Evolutionary conservation across 441 rosid species (phyloP).

Genomic region (Arabidopsis lyrata): DNA sequence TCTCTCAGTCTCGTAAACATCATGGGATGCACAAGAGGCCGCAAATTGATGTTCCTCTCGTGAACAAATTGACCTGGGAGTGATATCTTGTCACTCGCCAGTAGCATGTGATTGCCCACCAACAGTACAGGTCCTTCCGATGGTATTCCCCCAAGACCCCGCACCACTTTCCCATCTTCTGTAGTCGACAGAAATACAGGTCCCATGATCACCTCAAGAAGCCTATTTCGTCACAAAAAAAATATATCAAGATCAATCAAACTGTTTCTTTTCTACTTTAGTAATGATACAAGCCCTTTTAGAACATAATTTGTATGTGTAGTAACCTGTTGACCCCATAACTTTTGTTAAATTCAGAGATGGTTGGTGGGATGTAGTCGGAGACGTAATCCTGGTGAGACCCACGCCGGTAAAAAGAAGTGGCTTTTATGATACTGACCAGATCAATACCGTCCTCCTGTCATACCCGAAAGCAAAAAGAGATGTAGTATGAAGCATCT

Average conservation of each 20-base stretch:
- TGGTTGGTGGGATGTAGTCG: slow-evolving; percentile 76
- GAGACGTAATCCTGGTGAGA: slow-evolving; percentile 56
- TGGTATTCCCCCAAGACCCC: slow-evolving; percentile 82
- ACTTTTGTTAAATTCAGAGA: slow-evolving; percentile 56
- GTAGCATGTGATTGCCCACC: slow-evolving; percentile 85
- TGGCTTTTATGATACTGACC: slow-evolving; percentile 66
- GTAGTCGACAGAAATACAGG: slow-evolving; percentile 87
- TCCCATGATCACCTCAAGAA: slow-evolving; percentile 49
- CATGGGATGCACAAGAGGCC: slow-evolving; percentile 84
- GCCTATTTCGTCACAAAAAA: slow-evolving; percentile 51
- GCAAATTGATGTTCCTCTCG: slow-evolving; percentile 73
- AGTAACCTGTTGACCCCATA: slow-evolving; percentile 61
- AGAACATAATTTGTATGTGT: slow-evolving; percentile 19
- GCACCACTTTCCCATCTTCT: slow-evolving; percentile 75
- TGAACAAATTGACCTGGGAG: slow-evolving; percentile 53
- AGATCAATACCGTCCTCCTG: slow-evolving; percentile 86
- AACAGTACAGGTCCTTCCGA: slow-evolving; percentile 83
- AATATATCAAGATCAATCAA: slow-evolving; percentile 15
- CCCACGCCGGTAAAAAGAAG: slow-evolving; percentile 78
- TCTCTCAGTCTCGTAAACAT: slow-evolving; percentile 57
- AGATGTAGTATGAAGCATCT: slow-evolving; percentile 19
- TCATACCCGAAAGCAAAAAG: slow-evolving; percentile 28
- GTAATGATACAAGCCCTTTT: slow-evolving; percentile 25
- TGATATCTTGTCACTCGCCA: slow-evolving; percentile 71
- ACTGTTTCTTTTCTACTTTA: slow-evolving; percentile 15